These are phyloP conservation scores for Saccharomyces hybrid DNA, from an alignment of 1,139 yeast genomes.

Conservation along the genomic window DNA sequence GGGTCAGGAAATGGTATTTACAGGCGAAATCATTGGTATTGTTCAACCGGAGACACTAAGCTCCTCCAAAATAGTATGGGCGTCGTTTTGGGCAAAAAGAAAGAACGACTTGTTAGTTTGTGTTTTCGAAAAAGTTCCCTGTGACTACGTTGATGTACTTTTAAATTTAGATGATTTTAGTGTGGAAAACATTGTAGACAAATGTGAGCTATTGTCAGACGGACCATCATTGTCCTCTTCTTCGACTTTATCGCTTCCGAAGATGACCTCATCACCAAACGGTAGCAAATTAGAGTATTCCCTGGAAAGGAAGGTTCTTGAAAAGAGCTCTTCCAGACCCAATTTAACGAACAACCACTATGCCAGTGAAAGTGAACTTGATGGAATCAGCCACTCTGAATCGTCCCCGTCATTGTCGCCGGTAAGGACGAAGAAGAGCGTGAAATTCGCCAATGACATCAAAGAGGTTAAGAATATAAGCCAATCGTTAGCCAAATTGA, in stretches of 20 bases:
- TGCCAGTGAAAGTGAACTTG: background rate
- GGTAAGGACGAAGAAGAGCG: slow-evolving; percentile 23
- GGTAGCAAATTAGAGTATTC: background rate
- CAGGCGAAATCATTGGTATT: slow-evolving; percentile 51
- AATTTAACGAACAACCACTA: background rate
- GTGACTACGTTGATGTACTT: slow-evolving; percentile 65
- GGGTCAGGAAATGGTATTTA: slow-evolving; percentile 39
- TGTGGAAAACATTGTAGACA: slow-evolving; percentile 19
- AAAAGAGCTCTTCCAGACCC: background rate
- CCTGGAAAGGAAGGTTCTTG: background rate
- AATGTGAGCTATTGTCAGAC: slow-evolving; percentile 14
- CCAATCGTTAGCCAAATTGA: slow-evolving; percentile 23
- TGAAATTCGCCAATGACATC: slow-evolving; percentile 27
- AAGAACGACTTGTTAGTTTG: slow-evolving; percentile 66
- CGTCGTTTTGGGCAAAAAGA: slow-evolving; percentile 81
- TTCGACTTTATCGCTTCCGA: background rate
- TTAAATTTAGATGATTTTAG: slow-evolving; percentile 30
- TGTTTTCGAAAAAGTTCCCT: slow-evolving; percentile 81
- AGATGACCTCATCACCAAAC: background rate
- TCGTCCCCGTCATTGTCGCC: background rate
- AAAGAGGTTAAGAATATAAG: slow-evolving; percentile 22
- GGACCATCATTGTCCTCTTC: background rate
- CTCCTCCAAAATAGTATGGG: slow-evolving; percentile 55
- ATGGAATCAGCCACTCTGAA: background rate
- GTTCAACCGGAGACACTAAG: slow-evolving; percentile 36